Base-by-base conservation (phyloP, 441 rosid genomes). In the Arabidopsis hybrid region DNA sequence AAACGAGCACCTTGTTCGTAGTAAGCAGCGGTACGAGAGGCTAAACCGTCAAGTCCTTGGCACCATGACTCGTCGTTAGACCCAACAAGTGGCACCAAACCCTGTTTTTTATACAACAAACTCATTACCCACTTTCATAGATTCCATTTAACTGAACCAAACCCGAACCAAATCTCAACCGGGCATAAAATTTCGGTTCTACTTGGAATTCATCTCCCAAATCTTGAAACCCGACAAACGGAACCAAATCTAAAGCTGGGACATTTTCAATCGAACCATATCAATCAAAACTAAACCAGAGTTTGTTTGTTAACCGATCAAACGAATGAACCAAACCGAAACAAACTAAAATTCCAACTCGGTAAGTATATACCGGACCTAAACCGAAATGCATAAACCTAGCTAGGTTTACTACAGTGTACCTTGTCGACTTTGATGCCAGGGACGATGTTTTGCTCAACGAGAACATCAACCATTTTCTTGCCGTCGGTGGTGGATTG, bases 391-490 rank as follows among this genome's bases (percentile, higher is more conserved):
- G 16, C 26, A 14, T 4, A 26, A n/a, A 62, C 14, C 42, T 63
- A 58, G 35, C 3, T 10, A 17, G 31, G n/a, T 14, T 49, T 1
- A 26, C 7, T 0, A 26, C 0, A 55, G 0, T 26, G 0, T 79
- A 93, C 98, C 97, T 93, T 93, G 80, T 91, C 97, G 45, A 91
- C 97, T 82, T 93, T 93, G 83, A 93, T 93, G 56, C 98, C 97
- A 2, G 97, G 96, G 68, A 93, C 96, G 60, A 91, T 88, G 63
- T 85, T 88, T 65, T 93, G 98, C 80, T 88, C 88, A 21, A 84
- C 81, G 18, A 93, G 97, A 26, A 91, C 93, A 69, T 93, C 95
- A 6, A 93, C 98, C 78, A 91, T 93, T 90, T 88, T 93, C 77
- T 78, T 85, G 45, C 97, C 98, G 1, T 88, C 93, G 7, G 46